Base-by-base conservation (phyloP, 108 stramenopile species). In the Nannochloropsis granulata region DNA sequence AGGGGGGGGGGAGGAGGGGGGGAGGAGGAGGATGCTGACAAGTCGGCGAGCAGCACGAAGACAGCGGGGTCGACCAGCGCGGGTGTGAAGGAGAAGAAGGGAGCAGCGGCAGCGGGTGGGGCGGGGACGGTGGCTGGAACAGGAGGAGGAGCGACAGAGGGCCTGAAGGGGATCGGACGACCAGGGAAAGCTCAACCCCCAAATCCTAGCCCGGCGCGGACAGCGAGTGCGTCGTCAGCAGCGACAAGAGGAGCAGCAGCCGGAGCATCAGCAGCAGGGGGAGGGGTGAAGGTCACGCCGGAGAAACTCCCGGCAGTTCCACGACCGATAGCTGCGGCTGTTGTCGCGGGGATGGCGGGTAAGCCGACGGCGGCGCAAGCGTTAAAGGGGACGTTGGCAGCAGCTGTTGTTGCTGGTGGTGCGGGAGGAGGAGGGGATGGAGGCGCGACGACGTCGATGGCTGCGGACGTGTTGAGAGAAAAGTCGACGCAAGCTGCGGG, bases 401-500 rank as follows among this genome's bases (percentile, higher is more conserved):
- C 56, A n/a, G 56, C 1, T n/a, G 56, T 71, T 5, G 56, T 71
- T n/a, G 56, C 93, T 79, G 90, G 90, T 25, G 86, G 83, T 7
- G 71, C 89, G 24, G 23, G 26, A 16, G 82, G 24, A 43, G 82
- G 5, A 0, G 43, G 12, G 44, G 24, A 21, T 43, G 79, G 23
- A 34, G 82, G 23, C 25, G 79, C 83, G 21, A 43, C 45, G 83
- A 21, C 79, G 0, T 71, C 21, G 25, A 24, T 43, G 24, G 42
- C 44, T 43, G 82, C 42, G 78, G 44, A 16, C 5, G 24, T 13
- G 14, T 43, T 45, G 86, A 83, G 84, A 43, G 80, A 85, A 42
- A 89, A 88, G 83, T 79, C 44, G 44, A 83, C 80, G 43, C 92
- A 92, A 82, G 21, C 80, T 23, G 10, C 56, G n/a, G 34, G 34